These are phyloP conservation scores for Effrenium voratum DNA, from an alignment of 73 alveolate genomes.

Conservation along the genomic window DNA sequence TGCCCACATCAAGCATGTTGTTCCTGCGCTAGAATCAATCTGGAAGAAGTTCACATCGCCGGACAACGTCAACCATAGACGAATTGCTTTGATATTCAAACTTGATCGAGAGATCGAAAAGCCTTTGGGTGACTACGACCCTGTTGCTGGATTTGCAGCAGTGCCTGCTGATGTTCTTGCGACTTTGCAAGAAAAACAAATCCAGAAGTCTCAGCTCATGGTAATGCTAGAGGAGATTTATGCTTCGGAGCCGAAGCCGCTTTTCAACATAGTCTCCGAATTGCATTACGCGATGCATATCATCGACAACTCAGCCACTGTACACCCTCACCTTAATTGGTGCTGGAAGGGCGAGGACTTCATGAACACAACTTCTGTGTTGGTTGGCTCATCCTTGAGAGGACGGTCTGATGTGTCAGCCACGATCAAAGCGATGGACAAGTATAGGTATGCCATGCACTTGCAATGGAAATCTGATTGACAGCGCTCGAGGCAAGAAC, in stretches of 20 bases:
- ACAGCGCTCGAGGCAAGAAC: too few species aligned
- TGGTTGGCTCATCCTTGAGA: neutral
- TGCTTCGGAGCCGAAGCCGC: neutral
- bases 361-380: neutral
- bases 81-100: neutral
- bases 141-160: neutral
- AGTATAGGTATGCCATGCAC: too few species aligned
- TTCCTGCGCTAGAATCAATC: neutral
- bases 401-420: neutral
- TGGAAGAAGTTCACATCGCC: neutral
- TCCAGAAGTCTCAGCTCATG: neutral
- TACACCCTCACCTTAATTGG: neutral
- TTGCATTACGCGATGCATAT: neutral
- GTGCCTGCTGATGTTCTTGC: neutral
- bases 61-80: neutral
- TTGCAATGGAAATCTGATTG: too few species aligned
- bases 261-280: neutral
- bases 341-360: slow-evolving; percentile 24
- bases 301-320: neutral
- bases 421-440: neutral
- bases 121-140: neutral
- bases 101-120: neutral
- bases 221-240: neutral
- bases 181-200: neutral
- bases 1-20: neutral